Evolutionary conservation across 75 land plant genomes (phyloP), one percentile per base, ranked within the genome.

Genomic region (Gnetum montanum): DNA sequence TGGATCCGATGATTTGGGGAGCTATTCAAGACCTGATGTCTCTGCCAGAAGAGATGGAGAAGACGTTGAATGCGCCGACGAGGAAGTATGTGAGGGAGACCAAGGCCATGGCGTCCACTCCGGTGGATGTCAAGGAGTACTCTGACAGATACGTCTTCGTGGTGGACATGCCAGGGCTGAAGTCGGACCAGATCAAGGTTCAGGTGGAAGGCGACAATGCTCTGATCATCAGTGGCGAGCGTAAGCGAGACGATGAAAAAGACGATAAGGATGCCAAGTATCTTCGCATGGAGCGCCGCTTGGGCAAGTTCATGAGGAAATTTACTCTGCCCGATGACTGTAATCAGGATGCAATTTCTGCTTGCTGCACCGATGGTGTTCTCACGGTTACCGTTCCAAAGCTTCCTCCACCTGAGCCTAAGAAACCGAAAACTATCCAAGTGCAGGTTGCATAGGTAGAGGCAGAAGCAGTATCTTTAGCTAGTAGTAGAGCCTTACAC

Each of bases 151-250:
- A 73, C 22, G 19, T 70, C 4, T 73, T 73, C 47, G 67, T 69
- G 7, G 46, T 58, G 27, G 76, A 69, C 51, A 62, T 69, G 48
- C 73, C 76, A 15, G 76, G 76, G 8, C 30, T 73, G 22, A 69
- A 69, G 67, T 38, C 54, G 35, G 44, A 61, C 3, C 67, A 69
- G 15, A 57, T 73, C 26, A 73, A 69, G 76, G 76, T 75, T 34
- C 78, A 66, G 61, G 69, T 75, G 60, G 78, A 75, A 65, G 61
- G 72, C 27, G 78, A 66, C 35, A 75, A 50, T 19, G 61, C 66
- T 16, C 60, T 75, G 34, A 66, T 54, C 58, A 66, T 72, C 34
- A 75, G 78, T 18, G 76, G 78, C 19, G 78, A 75, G 49, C 49
- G 78, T 19, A 75, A 66, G 70, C 73, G 73, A 1, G 72, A 74